Base-by-base conservation (phyloP, 2,329 filamentous ascomycete genomes). In the Diatrype stigma region DNA sequence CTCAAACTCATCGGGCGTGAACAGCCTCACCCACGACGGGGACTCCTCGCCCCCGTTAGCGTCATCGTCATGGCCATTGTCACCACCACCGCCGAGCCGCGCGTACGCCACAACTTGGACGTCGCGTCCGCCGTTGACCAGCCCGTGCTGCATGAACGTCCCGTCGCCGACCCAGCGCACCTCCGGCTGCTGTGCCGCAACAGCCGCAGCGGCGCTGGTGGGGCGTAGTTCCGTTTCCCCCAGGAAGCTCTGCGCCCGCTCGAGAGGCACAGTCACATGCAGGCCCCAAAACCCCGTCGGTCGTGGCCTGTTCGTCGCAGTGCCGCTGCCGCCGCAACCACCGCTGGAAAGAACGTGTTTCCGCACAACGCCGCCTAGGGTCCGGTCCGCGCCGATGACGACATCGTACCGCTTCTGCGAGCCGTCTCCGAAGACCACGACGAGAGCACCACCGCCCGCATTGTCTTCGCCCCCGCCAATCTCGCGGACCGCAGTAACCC, bases 1-100 rank as follows among this genome's bases (percentile, higher is more conserved):
- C n/a, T 54, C 51, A n/a, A 66, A 66, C 48, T 67, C 65, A 17
- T 64, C 59, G 2, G 63, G 62, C 6, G 61, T 65, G 28, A 66
- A 60, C 8, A 67, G 42, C 37, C 52, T 61, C 2, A 63, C 63
- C 64, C 64, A 67, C 2, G 56, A 46, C 6, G 51, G 42, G n/a
- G n/a, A n/a, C n/a, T n/a, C n/a, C 3, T 59, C 57, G 2, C 56
- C 47, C 2, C 28, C 48, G 1, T 34, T 23, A 2, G 53, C 53
- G 17, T 54, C 51, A 6, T 50, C 30, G n/a, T n/a, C n/a, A n/a
- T n/a, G n/a, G n/a, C n/a, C n/a, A n/a, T n/a, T n/a, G n/a, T n/a
- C n/a, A n/a, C n/a, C n/a, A 6, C 51, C 42, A 2, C 55, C 49
- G 21, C 46, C 37, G 4, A 49, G 44, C n/a, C 14, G 47, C 17